Evolutionary conservation across 1,284 basidiomycete species (phyloP), one percentile per base, ranked within the genome.

Genomic region (Ceratobasidium sp.): DNA sequence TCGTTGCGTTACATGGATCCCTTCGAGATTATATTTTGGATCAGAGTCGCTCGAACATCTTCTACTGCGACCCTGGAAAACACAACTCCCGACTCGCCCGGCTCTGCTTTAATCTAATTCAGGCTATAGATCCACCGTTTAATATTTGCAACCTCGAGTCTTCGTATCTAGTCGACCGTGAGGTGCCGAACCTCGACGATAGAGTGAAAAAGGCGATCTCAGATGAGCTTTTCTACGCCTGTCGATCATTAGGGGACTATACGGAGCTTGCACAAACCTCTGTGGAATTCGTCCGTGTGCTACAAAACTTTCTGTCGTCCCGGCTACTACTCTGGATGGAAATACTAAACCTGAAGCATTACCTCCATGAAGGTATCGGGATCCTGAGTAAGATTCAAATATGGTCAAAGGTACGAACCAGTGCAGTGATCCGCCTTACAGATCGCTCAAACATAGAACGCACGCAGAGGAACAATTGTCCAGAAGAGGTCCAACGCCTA

Each of bases 141-240:
- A 62, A 62, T 62, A 62, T 62, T n/a, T 62, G 59, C 37, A 27
- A 43, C 13, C 59, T 62, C 7, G 59, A 22, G 11, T 62, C 59
- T 29, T 62, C 59, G n/a, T 62, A 39, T 37, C 31, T 22, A 3
- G 8, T 46, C 16, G 59, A 62, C 22, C 8, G 8, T 3, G n/a
- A 62, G 19, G 39, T 62, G 34, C 19, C 34, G 8, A 24, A 62
- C n/a, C 59, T 62, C 2, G 39, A 19, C 14, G 14, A 62, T 8
- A 4, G 24, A 29, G 39, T 62, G 8, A 8, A 41, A 1, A 62
- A 43, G 22, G 37, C n/a, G 7, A 62, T 62, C 13, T 62, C 39
- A 39, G 6, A 29, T 4, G 59, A 31, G 5, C n/a, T 59, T 2
- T 37, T 59, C 31, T 59, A 59, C 56, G 27, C 56, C 7, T 59